Conservation (phyloP, 352 stramenopile species). For the Phytophthora citricola region DNA sequence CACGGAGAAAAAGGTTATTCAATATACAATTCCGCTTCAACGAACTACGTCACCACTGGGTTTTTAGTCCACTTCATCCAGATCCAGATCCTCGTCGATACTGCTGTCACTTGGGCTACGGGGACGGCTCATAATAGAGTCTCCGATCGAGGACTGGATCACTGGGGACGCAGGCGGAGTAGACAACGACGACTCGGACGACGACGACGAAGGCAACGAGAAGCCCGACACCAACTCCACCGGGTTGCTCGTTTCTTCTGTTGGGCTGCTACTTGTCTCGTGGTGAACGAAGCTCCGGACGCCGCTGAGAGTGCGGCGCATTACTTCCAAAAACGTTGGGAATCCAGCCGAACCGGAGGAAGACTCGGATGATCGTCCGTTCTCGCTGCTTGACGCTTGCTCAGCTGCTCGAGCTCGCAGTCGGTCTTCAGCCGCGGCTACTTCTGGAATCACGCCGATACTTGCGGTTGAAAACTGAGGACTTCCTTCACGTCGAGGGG, state of each 20-base stretch:
- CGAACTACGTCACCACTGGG: conserved; percentile 6
- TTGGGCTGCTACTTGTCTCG: conserved; percentile 17
- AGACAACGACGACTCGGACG: conserved; percentile 27
- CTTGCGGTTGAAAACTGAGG: conserved; percentile 4
- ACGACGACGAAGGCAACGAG: conserved; percentile 41
- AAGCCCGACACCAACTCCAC: conserved; percentile 21
- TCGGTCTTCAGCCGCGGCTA: conserved; percentile 63
- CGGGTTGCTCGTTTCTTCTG: conserved; percentile 12
- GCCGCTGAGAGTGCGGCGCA: conserved; percentile 54
- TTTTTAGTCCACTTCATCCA: conserved; percentile 75
- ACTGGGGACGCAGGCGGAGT: conserved; percentile 19
- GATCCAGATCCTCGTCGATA: conserved; percentile 69
- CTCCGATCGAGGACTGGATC: conserved; percentile 17
- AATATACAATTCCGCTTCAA: conserved; percentile 32
- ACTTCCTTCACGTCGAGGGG: conserved; percentile 23
- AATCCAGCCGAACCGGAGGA: conserved; percentile 42
- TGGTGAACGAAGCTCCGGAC: conserved; percentile 50
- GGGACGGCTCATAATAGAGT: conserved; percentile 10
- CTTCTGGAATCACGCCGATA: conserved; percentile 67
- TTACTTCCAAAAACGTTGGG: conserved; percentile 57
- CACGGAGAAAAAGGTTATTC: conserved; percentile 27
- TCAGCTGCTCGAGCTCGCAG: conserved; percentile 29
- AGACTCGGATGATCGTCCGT: conserved; percentile 34
- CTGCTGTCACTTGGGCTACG: conserved; percentile 45
- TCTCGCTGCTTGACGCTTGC: conserved; percentile 7